Base-by-base conservation (phyloP, 2,329 filamentous ascomycete genomes). In the Ceratocystis alfenasii region DNA sequence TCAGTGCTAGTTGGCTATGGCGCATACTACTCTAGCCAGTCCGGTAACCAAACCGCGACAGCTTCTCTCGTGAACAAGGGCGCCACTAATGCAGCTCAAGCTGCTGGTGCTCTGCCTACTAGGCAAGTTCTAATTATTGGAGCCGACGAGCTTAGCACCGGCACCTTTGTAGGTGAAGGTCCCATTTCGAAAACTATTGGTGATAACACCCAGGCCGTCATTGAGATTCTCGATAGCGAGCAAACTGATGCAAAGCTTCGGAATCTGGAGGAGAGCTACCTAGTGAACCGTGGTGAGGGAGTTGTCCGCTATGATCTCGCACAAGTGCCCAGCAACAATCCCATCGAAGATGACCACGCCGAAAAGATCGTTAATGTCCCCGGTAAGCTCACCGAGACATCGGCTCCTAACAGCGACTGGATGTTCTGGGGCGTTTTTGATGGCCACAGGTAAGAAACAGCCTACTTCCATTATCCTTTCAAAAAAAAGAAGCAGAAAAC, bases 351-450 rank as follows among this genome's bases (percentile, higher is more conserved):
- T 73, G 95, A 99, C 73, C 94, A 99, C 73, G 89, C 92, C 64
- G 94, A 99, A 78, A 95, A 96, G 81, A 96, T 97, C 72, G 90
- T 99, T 60, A 90, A 97, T 75, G 85, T 96, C 7, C 88, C 90
- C 3, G 81, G 82, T 64, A 82, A 71, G 76, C 82, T 73, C 76
- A 71, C 69, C 44, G 72, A 71, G 28, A 71, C 72, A 25, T 71
- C 74, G 44, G 74, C 81, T 46, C 80, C 81, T 20, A 85, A 80
- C 67, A 89, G 83, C 68, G 95, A 99, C 76, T 99, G 94, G 94
- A 97, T 97, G 91, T 99, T 99, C 75, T 99, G 95, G 94, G 94
- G 92, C 67, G 92, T 99, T 20, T 99, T 97, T 75, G 94, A 99
- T 73, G 94, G 94, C 0, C 94, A 99, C 76, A 90, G 89, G 90